Conservation (phyloP, 2,329 filamentous ascomycete species). For the Pseudogymnoascus pannorum region DNA sequence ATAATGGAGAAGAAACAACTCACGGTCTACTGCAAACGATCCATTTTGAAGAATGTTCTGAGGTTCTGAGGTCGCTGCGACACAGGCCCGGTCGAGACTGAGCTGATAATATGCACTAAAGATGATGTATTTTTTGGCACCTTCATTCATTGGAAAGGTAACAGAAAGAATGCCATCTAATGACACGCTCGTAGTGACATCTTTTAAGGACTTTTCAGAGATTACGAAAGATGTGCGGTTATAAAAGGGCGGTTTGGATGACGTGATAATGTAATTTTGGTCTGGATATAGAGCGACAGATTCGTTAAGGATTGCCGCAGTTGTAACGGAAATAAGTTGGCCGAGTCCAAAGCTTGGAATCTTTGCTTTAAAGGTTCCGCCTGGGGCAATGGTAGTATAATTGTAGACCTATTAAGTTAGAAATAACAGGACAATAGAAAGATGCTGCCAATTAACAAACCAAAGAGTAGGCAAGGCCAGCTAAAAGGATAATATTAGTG, state of each 20-base stretch:
- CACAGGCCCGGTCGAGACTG: conserved; percentile 26
- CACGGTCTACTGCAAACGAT: conserved; percentile 30
- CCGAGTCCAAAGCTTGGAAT: conserved; percentile 35
- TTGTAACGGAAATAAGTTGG: background rate
- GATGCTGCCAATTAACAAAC: no score
- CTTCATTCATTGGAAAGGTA: background rate
- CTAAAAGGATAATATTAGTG: no score
- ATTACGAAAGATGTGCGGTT: background rate
- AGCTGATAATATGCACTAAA: conserved; percentile 16
- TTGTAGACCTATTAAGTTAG: conserved; percentile 16
- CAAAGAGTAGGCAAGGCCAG: no score
- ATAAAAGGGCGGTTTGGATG: background rate
- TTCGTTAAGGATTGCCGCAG: background rate
- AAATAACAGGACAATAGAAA: conserved; percentile 21
- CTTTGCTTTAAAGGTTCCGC: conserved; percentile 24
- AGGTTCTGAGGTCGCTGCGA: conserved; percentile 20
- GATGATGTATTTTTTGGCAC: background rate
- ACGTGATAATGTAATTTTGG: background rate
- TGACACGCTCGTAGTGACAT: background rate
- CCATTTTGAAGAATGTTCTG: conserved; percentile 29
- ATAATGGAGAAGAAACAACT: no score
- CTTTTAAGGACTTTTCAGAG: background rate
- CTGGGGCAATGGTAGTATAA: conserved; percentile 26
- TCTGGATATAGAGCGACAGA: background rate
- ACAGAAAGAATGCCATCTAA: background rate